Evolutionary conservation across 371 early-diverging fungal genomes (phyloP).

Genomic region (Mortierella sp.): DNA sequence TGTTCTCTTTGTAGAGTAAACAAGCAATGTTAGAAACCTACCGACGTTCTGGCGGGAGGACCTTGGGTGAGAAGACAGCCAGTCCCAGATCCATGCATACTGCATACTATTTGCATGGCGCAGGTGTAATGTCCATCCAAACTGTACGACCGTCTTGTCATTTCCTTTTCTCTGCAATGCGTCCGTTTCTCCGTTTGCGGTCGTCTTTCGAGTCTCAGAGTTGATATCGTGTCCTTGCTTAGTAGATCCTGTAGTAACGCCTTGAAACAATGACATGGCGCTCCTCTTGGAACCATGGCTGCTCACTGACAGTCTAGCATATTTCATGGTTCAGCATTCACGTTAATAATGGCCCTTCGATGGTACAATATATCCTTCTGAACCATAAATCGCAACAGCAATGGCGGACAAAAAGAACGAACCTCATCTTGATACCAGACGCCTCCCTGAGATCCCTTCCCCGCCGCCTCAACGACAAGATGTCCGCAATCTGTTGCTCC

Average conservation of each 20-base stretch:
- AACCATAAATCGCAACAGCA: too few species aligned
- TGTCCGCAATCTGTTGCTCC: slow-evolving; percentile 53
- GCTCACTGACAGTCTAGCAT: background rate
- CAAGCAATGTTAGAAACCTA: slow-evolving; percentile 16
- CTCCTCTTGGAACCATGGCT: background rate
- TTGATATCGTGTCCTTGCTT: background rate
- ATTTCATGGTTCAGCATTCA: background rate
- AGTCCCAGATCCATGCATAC: slow-evolving; percentile 56
- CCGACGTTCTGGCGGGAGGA: slow-evolving; percentile 51
- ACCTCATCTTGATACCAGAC: background rate
- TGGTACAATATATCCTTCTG: too few species aligned
- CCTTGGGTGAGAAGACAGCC: slow-evolving; percentile 37
- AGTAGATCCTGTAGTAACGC: too few species aligned
- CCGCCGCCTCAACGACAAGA: slow-evolving; percentile 29
- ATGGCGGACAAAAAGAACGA: background rate
- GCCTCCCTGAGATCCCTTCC: background rate
- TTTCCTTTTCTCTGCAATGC: slow-evolving; percentile 7
- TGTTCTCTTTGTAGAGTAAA: background rate
- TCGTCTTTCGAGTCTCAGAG: background rate
- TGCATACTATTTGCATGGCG: slow-evolving; percentile 50
- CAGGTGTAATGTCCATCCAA: slow-evolving; percentile 54
- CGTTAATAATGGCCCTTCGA: too few species aligned
- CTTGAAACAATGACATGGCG: background rate
- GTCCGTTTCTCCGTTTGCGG: background rate
- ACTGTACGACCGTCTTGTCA: slow-evolving; percentile 35